A percentile compares a stretch with the other conserved stretches of the same genome.
Conservation (phyloP, 371 early-diverging fungal species). For the Capniomyces stellatus region DNA sequence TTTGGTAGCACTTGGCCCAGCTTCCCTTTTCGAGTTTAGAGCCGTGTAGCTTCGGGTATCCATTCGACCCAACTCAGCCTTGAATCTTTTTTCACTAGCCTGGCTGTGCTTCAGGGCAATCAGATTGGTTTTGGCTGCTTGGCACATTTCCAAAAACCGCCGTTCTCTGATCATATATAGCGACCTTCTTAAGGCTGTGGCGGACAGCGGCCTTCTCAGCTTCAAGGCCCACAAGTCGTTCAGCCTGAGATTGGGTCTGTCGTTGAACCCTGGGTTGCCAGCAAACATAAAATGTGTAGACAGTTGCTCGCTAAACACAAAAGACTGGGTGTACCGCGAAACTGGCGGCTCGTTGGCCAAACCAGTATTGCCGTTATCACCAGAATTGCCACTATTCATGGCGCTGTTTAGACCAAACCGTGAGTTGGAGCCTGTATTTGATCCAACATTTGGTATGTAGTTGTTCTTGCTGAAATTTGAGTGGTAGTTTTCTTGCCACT, state of each 20-base stretch:
- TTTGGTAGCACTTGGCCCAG: too few relatives aligned
- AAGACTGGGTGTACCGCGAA: slow-evolving; percentile 29
- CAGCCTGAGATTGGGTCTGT: slow-evolving; percentile 14
- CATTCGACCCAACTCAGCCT: too few relatives aligned
- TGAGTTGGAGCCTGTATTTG: too few relatives aligned
- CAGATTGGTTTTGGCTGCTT: too few relatives aligned
- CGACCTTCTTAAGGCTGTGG: slow-evolving; percentile 14
- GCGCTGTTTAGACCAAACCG: too few relatives aligned
- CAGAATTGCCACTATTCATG: too few relatives aligned
- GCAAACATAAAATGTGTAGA: slow-evolving; percentile 29
- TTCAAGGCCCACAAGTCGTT: slow-evolving; percentile 27
- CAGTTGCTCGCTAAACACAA: slow-evolving; percentile 20
- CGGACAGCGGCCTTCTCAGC: slow-evolving; percentile 12
- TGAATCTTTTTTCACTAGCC: too few relatives aligned
- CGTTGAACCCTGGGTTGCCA: slow-evolving; percentile 23
- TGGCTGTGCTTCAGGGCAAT: too few relatives aligned
- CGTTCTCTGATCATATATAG: slow-evolving; percentile 20
- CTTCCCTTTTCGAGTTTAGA: too few relatives aligned
- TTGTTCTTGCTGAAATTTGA: neutral
- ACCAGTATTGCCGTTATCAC: neutral
- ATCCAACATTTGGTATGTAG: neutral
- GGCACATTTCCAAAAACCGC: slow-evolving; percentile 21
- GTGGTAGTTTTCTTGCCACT: slow-evolving; percentile 5
- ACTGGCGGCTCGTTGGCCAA: slow-evolving; percentile 6
- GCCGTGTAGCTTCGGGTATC: too few relatives aligned